Evolutionary conservation across 768 basidiomycete species (phyloP), one percentile per base, ranked within the genome.

Genomic region (Tylopilus sp.): DNA sequence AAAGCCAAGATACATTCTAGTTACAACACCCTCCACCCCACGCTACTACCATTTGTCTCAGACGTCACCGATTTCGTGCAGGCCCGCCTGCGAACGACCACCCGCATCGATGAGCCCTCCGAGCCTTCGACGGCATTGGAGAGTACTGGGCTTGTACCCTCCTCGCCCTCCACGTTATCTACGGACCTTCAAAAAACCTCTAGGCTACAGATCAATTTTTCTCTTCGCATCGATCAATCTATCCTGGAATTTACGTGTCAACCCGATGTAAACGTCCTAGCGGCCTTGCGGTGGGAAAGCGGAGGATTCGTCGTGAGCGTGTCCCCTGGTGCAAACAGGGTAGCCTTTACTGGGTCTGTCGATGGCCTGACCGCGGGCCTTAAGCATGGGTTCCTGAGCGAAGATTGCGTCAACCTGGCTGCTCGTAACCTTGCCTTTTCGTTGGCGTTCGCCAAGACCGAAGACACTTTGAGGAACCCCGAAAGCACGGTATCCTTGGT

Each of bases 261-360:
- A 55, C 92, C 92, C 0, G 92, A 94, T 63, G 91, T 93, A 47
- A 92, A 95, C 57, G 95, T 97, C n/a, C 78, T 87, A 37, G 92
- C 90, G 14, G 87, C 86, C 2, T 65, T 97, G 30, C 81, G 90
- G 43, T 98, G 96, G 96, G 88, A 96, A 49, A 95, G 90, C 60
- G 96, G 96, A 37, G 94, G 93, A 0, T 94, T 98, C 63, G 72
- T 93, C 45, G 69, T 94, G 49, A 89, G 84, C 60, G 74, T 92
- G 36, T 82, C 86, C 33, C 88, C 93, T 2, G 85, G 85, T 3
- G 82, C 83, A 44, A 77, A 82, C n/a, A 83, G 79, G 44, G 75
- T 89, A 30, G 80, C 84, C 12, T 84, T 97, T 58, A 85, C 86
- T 0, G 89, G 89, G 7, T 83, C 81, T 46, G 84, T 97, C 11